A percentile compares a stretch with the other conserved stretches of the same genome.
These are phyloP conservation scores for Alternaria sp. DNA, from an alignment of 2,329 filamentous ascomycete genomes.

Conservation along the genomic window DNA sequence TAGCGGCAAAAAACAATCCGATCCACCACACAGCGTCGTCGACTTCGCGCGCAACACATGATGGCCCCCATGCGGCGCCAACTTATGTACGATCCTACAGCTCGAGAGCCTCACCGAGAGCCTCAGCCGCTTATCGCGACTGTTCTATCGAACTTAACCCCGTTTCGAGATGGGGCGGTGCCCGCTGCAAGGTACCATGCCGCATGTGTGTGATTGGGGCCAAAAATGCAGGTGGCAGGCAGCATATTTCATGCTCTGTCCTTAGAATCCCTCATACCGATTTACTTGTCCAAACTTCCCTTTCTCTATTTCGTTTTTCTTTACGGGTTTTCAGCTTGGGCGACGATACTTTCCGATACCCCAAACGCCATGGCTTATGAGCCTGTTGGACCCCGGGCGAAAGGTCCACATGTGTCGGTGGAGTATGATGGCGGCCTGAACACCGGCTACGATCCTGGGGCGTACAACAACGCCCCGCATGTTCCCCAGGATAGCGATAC, in stretches of 20 bases:
- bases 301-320: not conserved
- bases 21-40: not conserved
- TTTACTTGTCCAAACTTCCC: not conserved
- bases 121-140: not conserved
- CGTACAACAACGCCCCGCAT: conserved; percentile 8
- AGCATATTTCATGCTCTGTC: not conserved
- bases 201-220: not conserved
- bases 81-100: not conserved
- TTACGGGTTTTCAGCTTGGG: not conserved
- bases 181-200: not conserved
- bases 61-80: not conserved
- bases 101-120: not conserved
- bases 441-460: conserved; percentile 10
- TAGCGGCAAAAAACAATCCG: not conserved
- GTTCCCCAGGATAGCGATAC: not conserved
- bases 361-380: conserved; percentile 2
- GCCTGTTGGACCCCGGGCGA: not conserved
- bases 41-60: not conserved
- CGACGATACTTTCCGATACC: not conserved
- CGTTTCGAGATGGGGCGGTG: not conserved
- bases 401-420: not conserved
- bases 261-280: not conserved
- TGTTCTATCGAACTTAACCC: not conserved
- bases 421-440: conserved; percentile 13
- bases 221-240: not conserved